These are phyloP conservation scores for Oryza coarctata DNA, from an alignment of 176 grass and related monocot species.

Conservation along the genomic window DNA sequence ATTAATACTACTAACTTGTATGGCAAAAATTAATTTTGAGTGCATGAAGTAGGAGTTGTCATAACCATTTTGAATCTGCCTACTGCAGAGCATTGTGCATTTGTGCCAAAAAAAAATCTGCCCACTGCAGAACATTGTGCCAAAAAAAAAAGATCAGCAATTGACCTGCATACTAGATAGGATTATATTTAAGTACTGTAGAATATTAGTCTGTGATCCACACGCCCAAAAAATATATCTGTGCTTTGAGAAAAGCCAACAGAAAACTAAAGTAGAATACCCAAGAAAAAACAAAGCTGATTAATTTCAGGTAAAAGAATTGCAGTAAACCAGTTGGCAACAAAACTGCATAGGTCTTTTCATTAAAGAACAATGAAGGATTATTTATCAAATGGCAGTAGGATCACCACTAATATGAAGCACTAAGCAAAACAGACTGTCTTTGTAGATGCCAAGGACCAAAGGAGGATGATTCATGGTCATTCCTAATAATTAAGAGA, in stretches of 20 bases:
- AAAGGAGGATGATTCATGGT: constrained; percentile 9
- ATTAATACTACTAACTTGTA: neutral
- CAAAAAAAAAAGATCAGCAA: neutral
- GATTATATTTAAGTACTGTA: neutral
- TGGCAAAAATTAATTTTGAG: neutral
- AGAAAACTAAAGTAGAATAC: neutral
- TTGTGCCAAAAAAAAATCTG: no score
- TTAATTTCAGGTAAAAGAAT: neutral
- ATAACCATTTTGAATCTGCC: neutral
- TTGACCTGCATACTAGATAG: neutral
- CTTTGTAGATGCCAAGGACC: neutral
- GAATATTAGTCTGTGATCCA: neutral
- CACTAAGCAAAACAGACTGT: constrained; percentile 3
- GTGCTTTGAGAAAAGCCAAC: neutral
- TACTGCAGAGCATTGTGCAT: no score
- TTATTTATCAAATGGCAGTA: constrained; percentile 11
- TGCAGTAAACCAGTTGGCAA: constrained; percentile 3
- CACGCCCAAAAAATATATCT: neutral
- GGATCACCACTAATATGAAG: constrained; percentile 5
- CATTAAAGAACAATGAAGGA: neutral
- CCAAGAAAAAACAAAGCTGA: neutral
- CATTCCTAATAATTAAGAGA: constrained; percentile 13
- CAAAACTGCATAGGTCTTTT: neutral
- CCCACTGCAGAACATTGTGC: no score
- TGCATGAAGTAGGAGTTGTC: neutral